Conservation (phyloP, 2,329 filamentous ascomycete species). For the Aspergillus persii region DNA sequence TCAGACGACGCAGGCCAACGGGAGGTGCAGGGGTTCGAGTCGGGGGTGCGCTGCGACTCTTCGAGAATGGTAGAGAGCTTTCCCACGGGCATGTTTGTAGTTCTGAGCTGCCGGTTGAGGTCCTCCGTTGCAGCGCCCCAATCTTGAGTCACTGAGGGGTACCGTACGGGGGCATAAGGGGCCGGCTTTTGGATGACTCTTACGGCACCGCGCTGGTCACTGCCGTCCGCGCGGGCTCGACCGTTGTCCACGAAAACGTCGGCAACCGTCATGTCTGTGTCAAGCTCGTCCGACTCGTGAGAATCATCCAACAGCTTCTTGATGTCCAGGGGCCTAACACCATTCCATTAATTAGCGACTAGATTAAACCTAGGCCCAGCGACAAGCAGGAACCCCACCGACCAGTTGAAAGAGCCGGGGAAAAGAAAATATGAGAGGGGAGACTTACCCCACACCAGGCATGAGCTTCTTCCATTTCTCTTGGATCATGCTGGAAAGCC, state of each 20-base stretch:
- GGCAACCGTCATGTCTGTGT: slow-evolving; percentile 33
- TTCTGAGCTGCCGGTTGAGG: slow-evolving; percentile 16
- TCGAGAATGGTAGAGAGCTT: slow-evolving; percentile 20
- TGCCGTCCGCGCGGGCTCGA: slow-evolving; percentile 31
- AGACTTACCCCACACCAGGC: slow-evolving; percentile 33
- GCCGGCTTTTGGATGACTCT: slow-evolving; percentile 35
- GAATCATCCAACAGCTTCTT: slow-evolving; percentile 39
- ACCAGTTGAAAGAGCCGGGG: background rate
- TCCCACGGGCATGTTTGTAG: slow-evolving; percentile 12
- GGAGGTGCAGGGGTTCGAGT: background rate
- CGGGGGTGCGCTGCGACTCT: slow-evolving; percentile 3
- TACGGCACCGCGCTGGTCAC: slow-evolving; percentile 35
- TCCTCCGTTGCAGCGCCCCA: slow-evolving; percentile 29
- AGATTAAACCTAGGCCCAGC: background rate
- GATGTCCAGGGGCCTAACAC: slow-evolving; percentile 32
- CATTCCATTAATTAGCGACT: background rate
- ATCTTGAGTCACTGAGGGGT: slow-evolving; percentile 36
- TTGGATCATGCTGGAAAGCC: slow-evolving; percentile 31
- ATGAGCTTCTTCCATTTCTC: slow-evolving; percentile 34
- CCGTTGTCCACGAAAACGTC: slow-evolving; percentile 41
- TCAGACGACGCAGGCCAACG: background rate
- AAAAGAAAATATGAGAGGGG: background rate
- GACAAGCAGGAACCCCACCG: background rate
- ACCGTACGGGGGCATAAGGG: slow-evolving; percentile 23
- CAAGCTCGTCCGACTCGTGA: slow-evolving; percentile 31